Conservation (phyloP, 2,329 filamentous ascomycete species). For the Aphanocladium album region DNA sequence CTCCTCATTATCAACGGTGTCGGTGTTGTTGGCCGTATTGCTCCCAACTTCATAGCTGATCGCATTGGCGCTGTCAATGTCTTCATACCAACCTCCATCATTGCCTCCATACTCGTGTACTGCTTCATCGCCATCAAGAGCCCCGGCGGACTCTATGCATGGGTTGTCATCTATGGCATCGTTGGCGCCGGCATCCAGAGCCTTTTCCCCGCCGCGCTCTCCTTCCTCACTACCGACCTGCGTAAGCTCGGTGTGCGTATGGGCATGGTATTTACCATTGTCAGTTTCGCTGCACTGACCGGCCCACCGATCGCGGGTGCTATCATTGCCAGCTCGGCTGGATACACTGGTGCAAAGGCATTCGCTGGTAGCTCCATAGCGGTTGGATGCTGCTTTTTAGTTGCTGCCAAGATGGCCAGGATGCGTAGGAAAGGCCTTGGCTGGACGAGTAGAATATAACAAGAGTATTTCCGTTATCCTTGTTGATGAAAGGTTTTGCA, state of each 20-base stretch:
- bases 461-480: background rate
- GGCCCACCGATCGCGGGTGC: constrained; percentile 49
- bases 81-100: constrained; percentile 43
- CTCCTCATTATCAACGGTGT: constrained; percentile 62
- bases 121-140: constrained; percentile 54
- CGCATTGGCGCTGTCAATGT: constrained; percentile 55
- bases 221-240: constrained; percentile 48
- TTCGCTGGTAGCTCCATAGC: constrained; percentile 42
- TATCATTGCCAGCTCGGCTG: constrained; percentile 37
- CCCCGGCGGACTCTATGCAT: constrained; percentile 51
- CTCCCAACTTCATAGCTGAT: constrained; percentile 57
- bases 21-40: constrained; percentile 51
- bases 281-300: constrained; percentile 48
- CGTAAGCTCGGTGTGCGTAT: constrained; percentile 49
- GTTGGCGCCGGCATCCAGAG: constrained; percentile 57
- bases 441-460: constrained; percentile 35
- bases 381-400: constrained; percentile 35
- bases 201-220: constrained; percentile 57
- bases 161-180: constrained; percentile 58
- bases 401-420: constrained; percentile 33
- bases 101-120: constrained; percentile 41
- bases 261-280: constrained; percentile 54
- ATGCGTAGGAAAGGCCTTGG: constrained; percentile 33
- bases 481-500: background rate
- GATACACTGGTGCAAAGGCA: constrained; percentile 43